Conservation (phyloP, 352 stramenopile genomes). For the Phytophthora pisi region DNA sequence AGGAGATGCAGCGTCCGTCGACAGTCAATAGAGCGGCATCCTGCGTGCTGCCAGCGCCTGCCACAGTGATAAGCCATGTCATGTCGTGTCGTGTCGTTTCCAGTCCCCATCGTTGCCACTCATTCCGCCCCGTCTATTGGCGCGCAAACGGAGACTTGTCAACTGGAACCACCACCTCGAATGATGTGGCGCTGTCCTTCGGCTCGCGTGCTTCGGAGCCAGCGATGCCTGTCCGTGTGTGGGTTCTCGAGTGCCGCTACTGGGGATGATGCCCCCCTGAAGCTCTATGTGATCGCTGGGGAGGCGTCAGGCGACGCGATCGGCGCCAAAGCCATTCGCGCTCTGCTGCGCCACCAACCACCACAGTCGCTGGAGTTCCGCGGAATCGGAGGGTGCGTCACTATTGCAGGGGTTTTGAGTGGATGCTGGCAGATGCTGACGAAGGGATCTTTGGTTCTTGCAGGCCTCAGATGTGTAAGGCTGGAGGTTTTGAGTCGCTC, state of each 20-base stretch:
- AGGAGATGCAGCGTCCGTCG: slow-evolving; percentile 28
- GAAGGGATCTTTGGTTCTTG: neutral
- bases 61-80: slow-evolving; percentile 23
- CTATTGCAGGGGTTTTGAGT: too few relatives aligned
- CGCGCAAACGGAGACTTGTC: slow-evolving; percentile 15
- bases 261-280: slow-evolving; percentile 4
- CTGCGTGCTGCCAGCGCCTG: slow-evolving; percentile 26
- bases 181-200: slow-evolving; percentile 28
- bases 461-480: slow-evolving; percentile 56
- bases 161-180: neutral
- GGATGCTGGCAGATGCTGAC: neutral
- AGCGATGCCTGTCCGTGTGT: slow-evolving; percentile 11
- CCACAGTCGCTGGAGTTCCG: slow-evolving; percentile 41
- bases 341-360: slow-evolving; percentile 37
- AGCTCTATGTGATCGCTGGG: slow-evolving; percentile 73
- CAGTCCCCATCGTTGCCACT: slow-evolving; percentile 17
- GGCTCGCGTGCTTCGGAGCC: slow-evolving; percentile 7
- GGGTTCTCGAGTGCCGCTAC: slow-evolving; percentile 20
- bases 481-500: slow-evolving; percentile 59
- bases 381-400: slow-evolving; percentile 64
- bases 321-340: slow-evolving; percentile 68
- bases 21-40: slow-evolving; percentile 43
- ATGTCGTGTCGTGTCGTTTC: slow-evolving; percentile 13
- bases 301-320: slow-evolving; percentile 82
- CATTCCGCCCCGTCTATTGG: slow-evolving; percentile 20